Evolutionary conservation across 306 rosid genomes (phyloP).

Genomic region (Alnus glutinosa): DNA sequence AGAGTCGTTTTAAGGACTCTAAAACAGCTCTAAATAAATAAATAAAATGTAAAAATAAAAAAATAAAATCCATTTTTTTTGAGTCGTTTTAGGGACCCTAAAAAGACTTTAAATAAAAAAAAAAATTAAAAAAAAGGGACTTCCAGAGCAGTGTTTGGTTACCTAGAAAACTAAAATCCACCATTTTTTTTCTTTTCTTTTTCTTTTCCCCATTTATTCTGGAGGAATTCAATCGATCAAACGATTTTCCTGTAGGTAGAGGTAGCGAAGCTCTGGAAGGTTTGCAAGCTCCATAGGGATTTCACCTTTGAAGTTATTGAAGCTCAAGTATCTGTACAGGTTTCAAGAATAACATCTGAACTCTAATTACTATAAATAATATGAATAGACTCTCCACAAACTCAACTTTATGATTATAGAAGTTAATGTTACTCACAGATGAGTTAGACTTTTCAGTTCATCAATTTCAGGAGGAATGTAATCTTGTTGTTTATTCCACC

Average conservation of each 20-base stretch:
- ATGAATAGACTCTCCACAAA: neutral
- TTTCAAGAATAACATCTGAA: constrained; percentile 5
- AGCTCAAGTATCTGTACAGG: constrained; percentile 76
- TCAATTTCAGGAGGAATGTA: constrained; percentile 95
- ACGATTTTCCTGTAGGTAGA: constrained; percentile 92
- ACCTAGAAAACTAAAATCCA: no score
- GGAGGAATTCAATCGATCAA: constrained; percentile 79
- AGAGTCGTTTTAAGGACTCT: no score
- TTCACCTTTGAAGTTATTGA: constrained; percentile 96
- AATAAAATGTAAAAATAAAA: no score
- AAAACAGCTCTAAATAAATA: no score
- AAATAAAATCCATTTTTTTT: no score
- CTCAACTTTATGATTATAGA: constrained; percentile 5
- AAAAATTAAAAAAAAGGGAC: no score
- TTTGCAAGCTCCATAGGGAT: constrained; percentile 92
- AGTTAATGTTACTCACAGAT: constrained; percentile 65
- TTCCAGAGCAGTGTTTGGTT: no score
- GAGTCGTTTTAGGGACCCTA: no score
- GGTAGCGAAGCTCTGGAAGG: constrained; percentile 93
- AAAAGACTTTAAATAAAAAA: no score
- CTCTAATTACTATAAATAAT: constrained; percentile 2
- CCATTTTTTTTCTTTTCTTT: no score
- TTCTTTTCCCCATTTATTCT: constrained; percentile 29
- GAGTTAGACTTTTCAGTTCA: constrained; percentile 90
- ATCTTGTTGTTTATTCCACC: constrained; percentile 99